Conservation (phyloP, 768 basidiomycete genomes). For the Mycena alexandri region DNA sequence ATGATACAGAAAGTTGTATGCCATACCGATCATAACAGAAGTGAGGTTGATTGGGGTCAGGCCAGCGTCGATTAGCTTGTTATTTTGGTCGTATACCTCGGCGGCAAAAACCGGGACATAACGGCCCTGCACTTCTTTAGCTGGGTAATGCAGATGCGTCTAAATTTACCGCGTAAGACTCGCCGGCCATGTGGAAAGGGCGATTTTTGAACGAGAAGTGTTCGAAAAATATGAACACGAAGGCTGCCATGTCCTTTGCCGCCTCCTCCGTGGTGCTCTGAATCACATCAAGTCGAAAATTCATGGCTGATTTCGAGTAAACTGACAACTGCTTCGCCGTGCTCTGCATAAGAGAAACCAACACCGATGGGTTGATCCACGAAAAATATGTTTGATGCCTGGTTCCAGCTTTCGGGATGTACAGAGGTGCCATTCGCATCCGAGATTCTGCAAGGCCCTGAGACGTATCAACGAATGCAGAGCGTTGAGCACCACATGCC, state of each 20-base stretch:
- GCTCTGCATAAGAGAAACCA: constrained; percentile 74
- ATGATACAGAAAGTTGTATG: constrained; percentile 22
- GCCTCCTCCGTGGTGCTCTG: constrained; percentile 11
- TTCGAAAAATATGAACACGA: constrained; percentile 80
- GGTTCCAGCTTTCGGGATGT: constrained; percentile 76
- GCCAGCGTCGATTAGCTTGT: constrained; percentile 53
- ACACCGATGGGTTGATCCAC: constrained; percentile 73
- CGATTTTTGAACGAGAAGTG: constrained; percentile 79
- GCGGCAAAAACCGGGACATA: constrained; percentile 65
- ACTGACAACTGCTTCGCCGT: constrained; percentile 69
- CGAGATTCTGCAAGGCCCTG: constrained; percentile 79
- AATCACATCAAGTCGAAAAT: neutral
- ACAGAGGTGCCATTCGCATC: constrained; percentile 59
- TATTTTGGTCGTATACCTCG: constrained; percentile 62
- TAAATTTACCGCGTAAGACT: constrained; percentile 64
- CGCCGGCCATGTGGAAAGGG: constrained; percentile 70
- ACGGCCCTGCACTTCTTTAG: constrained; percentile 53
- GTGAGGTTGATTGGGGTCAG: constrained; percentile 62
- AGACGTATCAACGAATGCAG: neutral
- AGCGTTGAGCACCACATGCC: neutral
- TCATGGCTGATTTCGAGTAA: neutral
- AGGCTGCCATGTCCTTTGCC: constrained; percentile 72
- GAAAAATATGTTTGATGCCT: constrained; percentile 72
- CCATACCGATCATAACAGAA: constrained; percentile 57
- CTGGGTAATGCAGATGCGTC: neutral